Base-by-base conservation (phyloP, 2,329 filamentous ascomycete species). In the Colletotrichum endophyticum region DNA sequence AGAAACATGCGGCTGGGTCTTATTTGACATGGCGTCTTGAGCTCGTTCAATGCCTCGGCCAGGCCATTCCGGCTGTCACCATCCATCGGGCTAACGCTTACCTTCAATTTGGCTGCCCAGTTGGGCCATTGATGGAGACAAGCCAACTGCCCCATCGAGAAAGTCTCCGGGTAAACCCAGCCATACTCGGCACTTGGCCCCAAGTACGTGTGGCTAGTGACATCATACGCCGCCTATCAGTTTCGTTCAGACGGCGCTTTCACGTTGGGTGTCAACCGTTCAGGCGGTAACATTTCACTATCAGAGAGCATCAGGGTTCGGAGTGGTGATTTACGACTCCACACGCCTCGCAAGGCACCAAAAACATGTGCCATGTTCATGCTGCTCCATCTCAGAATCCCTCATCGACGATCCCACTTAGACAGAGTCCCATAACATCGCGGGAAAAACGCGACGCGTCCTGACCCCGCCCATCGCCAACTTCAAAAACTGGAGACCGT, bases 121-220 rank as follows among this genome's bases (percentile, higher is more conserved):
- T 30, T 57, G 70, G 66, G 74, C 64, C 59, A 27, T 27, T 63
- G 49, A 71, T 76, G 70, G 64, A 61, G 72, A 63, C 70, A 64
- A 70, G 66, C 74, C 32, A 74, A 34, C 56, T 70, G 34, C 70
- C 57, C 73, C 70, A 53, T 76, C 57, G n/a, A 73, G 44, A 66
- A 67, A 62, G 13, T 66, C 62, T 61, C 73, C 64, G 59, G 70
- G 57, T 36, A 44, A 73, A 44, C 70, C 73, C 64, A 76, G 59
- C 59, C 73, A 69, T 19, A 66, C 22, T 69, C 70, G 74, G 74
- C 74, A 76, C 49, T 76, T 76, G 57, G 28, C 30, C 67, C 25
- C 39, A 57, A 67, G 56, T 39, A 25, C n/a, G 32, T 30, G 30
- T 76, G 44, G 66, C 34, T 67, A 22, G 74, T 76, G 70, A 76